These are phyloP conservation scores for Magnolia officinalis DNA, from an alignment of 164 flowering plant genomes.

Conservation along the genomic window DNA sequence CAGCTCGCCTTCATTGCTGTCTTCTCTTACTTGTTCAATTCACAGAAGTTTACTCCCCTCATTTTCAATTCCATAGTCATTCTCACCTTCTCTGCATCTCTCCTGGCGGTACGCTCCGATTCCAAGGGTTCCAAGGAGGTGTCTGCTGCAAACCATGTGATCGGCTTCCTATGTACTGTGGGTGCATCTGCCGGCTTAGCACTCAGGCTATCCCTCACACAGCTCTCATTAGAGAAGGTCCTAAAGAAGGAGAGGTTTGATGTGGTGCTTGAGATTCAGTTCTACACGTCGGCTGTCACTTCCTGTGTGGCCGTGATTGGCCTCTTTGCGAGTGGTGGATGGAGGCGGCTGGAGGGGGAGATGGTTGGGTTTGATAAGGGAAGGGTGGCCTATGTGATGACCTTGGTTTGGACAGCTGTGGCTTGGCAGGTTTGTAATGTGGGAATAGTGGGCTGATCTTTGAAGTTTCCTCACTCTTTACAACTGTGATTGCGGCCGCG, in stretches of 20 bases:
- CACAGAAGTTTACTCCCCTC: slow-evolving; percentile 32
- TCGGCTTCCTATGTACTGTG: slow-evolving; percentile 34
- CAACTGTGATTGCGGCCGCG: neutral
- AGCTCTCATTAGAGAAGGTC: slow-evolving; percentile 34
- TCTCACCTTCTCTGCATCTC: slow-evolving; percentile 29
- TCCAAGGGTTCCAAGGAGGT: slow-evolving; percentile 11
- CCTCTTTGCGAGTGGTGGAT: slow-evolving; percentile 30
- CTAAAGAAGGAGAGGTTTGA: slow-evolving; percentile 16
- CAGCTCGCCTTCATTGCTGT: slow-evolving; percentile 33
- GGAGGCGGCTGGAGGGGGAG: slow-evolving; percentile 24
- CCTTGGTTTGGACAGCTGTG: slow-evolving; percentile 3
- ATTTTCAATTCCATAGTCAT: slow-evolving; percentile 30
- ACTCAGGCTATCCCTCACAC: slow-evolving; percentile 29
- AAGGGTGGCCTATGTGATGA: slow-evolving; percentile 12
- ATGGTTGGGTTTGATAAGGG: slow-evolving; percentile 21
- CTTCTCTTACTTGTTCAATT: slow-evolving; percentile 34
- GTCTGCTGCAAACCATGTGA: slow-evolving; percentile 16
- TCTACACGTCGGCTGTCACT: slow-evolving; percentile 20
- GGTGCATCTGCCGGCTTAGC: slow-evolving; percentile 34
- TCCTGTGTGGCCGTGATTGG: slow-evolving; percentile 23
- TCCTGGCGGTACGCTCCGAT: slow-evolving; percentile 20
- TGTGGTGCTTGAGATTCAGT: slow-evolving; percentile 19
- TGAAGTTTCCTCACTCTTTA: slow-evolving; percentile 24
- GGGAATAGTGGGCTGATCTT: slow-evolving; percentile 24
- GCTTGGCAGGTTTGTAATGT: neutral